Evolutionary conservation across 2,329 filamentous ascomycete species (phyloP), one percentile per base, ranked within the genome.

Genomic region (Biscogniauxia mediterranea): DNA sequence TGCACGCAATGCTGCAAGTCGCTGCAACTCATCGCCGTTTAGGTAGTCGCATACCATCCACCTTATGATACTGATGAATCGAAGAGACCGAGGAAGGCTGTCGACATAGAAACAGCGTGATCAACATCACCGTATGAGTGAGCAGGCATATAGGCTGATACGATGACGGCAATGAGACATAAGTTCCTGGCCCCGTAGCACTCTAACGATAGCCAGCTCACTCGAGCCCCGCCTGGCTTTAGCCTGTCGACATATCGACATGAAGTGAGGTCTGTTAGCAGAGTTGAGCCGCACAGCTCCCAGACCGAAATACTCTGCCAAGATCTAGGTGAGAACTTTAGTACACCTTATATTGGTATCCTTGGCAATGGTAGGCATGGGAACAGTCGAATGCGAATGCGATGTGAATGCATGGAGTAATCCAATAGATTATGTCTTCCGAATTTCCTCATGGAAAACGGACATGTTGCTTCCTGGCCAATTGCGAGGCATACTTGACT

Each of bases 11-110:
- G 38, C 17, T 46, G 17, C n/a, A 46, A 28, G 20, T 17, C 49
- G 42, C 54, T 61, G 60, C 58, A 59, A 60, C 49, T 52, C 58
- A 59, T 61, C 23, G 21, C 19, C 55, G 58, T 60, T 55, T 58
- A 54, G 57, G 53, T 55, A 26, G 21, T 56, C 26, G 32, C 38
- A 26, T 55, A 52, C 15, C 38, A 46, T 46, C 38, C 13, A 17
- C 38, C 38, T 46, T 46, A 2, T 46, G 38, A 7, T 46, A 11
- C 38, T 11, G 6, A 46, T 46, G 38, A 46, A 46, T n/a, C 15
- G 38, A 46, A 46, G 5, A 5, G 17, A 46, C 38, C 5, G 38
- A 46, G 38, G 17, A 17, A 46, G 38, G 38, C 38, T n/a, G 38
- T n/a, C 38, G 38, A n/a, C 13, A 46, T n/a, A 46, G 17, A 11